These are phyloP conservation scores for Linaria vulgaris DNA, from an alignment of 257 asterid species.

Conservation along the genomic window DNA sequence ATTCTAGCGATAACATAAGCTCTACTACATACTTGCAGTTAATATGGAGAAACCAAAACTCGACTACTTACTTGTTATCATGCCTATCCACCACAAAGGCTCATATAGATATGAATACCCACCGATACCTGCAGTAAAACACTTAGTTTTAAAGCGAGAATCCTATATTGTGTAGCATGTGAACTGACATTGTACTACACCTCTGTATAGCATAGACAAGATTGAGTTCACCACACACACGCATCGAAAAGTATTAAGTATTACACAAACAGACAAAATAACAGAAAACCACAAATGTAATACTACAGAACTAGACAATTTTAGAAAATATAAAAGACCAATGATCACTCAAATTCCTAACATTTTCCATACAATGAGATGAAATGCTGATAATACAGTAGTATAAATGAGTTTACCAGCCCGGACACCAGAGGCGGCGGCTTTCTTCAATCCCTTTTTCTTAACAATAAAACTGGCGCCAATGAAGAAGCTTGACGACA, in stretches of 20 bases:
- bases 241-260: neutral
- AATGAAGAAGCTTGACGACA: slow-evolving; percentile 78
- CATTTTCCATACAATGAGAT: too few relatives aligned
- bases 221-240: neutral
- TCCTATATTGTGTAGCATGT: neutral
- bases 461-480: slow-evolving; percentile 85
- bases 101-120: slow-evolving; percentile 79
- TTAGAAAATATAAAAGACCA: slow-evolving; percentile 16
- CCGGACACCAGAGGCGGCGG: slow-evolving; percentile 76
- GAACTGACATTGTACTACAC: too few relatives aligned
- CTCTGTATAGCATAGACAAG: neutral
- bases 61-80: slow-evolving; percentile 67
- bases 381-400: too few relatives aligned
- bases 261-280: slow-evolving; percentile 5
- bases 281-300: slow-evolving; percentile 2
- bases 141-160: neutral
- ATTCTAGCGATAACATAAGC: neutral
- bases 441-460: slow-evolving; percentile 85
- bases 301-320: neutral
- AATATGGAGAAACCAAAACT: slow-evolving; percentile 5
- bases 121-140: slow-evolving; percentile 62
- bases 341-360: slow-evolving; percentile 8
- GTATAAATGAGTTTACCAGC: slow-evolving; percentile 62
- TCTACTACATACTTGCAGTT: slow-evolving; percentile 7
- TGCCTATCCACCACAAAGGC: slow-evolving; percentile 95